Conservation (phyloP, 331 rosid species). For the Quercus phellos region DNA sequence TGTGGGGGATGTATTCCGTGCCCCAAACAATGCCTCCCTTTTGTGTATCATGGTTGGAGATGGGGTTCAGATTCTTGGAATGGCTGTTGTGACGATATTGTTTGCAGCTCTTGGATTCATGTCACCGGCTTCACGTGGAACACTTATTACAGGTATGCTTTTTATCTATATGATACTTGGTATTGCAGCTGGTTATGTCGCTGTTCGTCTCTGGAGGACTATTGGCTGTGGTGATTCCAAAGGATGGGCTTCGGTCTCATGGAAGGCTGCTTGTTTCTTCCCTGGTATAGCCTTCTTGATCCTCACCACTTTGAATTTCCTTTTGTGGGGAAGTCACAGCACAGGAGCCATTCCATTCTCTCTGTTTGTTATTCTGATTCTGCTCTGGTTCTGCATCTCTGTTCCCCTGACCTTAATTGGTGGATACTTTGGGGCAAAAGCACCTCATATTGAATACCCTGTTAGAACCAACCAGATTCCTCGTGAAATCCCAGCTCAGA, state of each 20-base stretch:
- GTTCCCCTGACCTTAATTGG: conserved; percentile 89
- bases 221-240: conserved; percentile 60
- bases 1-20: conserved; percentile 95
- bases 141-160: conserved; percentile 89
- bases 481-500: conserved; percentile 84
- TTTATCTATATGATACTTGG: conserved; percentile 92
- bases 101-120: conserved; percentile 97
- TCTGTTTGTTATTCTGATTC: conserved; percentile 58
- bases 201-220: conserved; percentile 94
- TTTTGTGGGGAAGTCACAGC: conserved; percentile 96
- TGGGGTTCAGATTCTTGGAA: conserved; percentile 96
- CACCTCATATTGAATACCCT: conserved; percentile 78
- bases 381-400: conserved; percentile 97
- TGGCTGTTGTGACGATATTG: conserved; percentile 89
- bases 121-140: conserved; percentile 96
- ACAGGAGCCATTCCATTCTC: conserved; percentile 97
- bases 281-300: conserved; percentile 85
- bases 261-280: conserved; percentile 92
- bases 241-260: conserved; percentile 85
- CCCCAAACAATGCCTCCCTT: conserved; percentile 62
- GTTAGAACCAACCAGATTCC: conserved; percentile 93
- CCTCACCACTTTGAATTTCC: conserved; percentile 81
- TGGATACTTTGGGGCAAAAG: conserved; percentile 81
- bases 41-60: conserved; percentile 87
- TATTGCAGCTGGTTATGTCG: conserved; percentile 84